phyloP scores from a whole-genome alignment of 805 yeast genomes.

The Danielia oregonensis region DNA sequence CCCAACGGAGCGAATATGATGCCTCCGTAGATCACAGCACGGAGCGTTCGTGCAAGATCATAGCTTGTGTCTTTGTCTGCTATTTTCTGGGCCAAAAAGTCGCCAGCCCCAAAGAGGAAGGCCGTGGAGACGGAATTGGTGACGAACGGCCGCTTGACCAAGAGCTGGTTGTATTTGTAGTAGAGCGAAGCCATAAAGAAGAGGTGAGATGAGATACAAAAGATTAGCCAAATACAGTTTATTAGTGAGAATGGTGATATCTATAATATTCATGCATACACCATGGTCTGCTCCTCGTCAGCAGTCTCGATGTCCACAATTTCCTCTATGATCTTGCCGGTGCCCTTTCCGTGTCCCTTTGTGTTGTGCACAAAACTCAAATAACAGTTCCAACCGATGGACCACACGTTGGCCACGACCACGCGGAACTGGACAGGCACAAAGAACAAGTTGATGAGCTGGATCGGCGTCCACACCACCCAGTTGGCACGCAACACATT shows the following conservation, averaged over 20 bases:
- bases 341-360: conserved; percentile 35
- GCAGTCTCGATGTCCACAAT: conserved; percentile 37
- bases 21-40: conserved; percentile 72
- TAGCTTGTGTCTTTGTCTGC: conserved; percentile 36
- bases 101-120: conserved; percentile 71
- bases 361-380: conserved; percentile 48
- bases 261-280: conserved; percentile 23
- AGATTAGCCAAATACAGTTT: too few species aligned
- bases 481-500: conserved; percentile 37
- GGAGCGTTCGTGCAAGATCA: conserved; percentile 52
- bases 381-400: conserved; percentile 41
- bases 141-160: conserved; percentile 35
- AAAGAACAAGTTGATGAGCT: conserved; percentile 32
- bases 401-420: conserved; percentile 35
- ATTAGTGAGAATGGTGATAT: too few species aligned
- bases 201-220: background rate
- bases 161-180: conserved; percentile 21
- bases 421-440: conserved; percentile 38
- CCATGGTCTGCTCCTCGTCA: conserved; percentile 33
- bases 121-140: conserved; percentile 50
- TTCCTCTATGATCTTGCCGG: conserved; percentile 34
- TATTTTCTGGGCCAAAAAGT: conserved; percentile 61
- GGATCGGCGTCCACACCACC: conserved; percentile 42
- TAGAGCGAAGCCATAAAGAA: conserved; percentile 6
- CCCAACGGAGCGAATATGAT: conserved; percentile 74